phyloP scores from a whole-genome alignment of 1,284 basidiomycete species.

The Heliocybe sulcata region DNA sequence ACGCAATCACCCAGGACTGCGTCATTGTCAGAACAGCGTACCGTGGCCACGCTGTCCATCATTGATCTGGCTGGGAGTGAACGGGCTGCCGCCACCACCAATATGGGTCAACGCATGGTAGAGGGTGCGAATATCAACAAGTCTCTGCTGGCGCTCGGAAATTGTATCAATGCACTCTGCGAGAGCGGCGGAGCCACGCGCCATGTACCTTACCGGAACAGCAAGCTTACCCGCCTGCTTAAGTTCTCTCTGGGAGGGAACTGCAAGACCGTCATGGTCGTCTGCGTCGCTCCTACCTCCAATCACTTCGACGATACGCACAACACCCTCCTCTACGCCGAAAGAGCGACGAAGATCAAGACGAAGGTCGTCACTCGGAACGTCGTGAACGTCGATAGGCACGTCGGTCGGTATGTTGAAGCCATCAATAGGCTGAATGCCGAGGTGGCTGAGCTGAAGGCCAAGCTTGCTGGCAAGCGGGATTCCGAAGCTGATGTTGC shows the following conservation, averaged over 20 bases:
- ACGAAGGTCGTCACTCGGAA: slow-evolving; percentile 91
- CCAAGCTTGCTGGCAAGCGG: slow-evolving; percentile 68
- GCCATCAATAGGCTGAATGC: slow-evolving; percentile 85
- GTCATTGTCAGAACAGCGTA: slow-evolving; percentile 70
- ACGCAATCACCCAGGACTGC: slow-evolving; percentile 81
- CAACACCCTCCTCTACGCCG: slow-evolving; percentile 93
- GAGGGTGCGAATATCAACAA: slow-evolving; percentile 99
- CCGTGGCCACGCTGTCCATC: slow-evolving; percentile 87
- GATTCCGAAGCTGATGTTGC: slow-evolving; percentile 53
- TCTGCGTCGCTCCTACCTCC: slow-evolving; percentile 91
- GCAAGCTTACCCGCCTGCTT: slow-evolving; percentile 91
- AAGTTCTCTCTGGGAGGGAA: slow-evolving; percentile 97
- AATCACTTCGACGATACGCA: slow-evolving; percentile 96
- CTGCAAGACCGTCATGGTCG: slow-evolving; percentile 98
- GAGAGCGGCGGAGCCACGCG: slow-evolving; percentile 78
- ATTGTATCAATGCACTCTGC: slow-evolving; percentile 96
- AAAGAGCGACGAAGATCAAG: slow-evolving; percentile 95
- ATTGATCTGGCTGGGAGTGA: slow-evolving; percentile 97
- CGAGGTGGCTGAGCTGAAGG: slow-evolving; percentile 83
- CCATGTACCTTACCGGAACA: slow-evolving; percentile 93
- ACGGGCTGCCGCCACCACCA: slow-evolving; percentile 87
- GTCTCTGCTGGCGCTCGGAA: slow-evolving; percentile 89
- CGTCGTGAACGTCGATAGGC: slow-evolving; percentile 87
- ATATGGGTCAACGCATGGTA: slow-evolving; percentile 96
- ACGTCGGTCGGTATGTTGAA: slow-evolving; percentile 91